Base-by-base conservation (phyloP, 2,329 filamentous ascomycete genomes). In the Dactylellina leptospora region DNA sequence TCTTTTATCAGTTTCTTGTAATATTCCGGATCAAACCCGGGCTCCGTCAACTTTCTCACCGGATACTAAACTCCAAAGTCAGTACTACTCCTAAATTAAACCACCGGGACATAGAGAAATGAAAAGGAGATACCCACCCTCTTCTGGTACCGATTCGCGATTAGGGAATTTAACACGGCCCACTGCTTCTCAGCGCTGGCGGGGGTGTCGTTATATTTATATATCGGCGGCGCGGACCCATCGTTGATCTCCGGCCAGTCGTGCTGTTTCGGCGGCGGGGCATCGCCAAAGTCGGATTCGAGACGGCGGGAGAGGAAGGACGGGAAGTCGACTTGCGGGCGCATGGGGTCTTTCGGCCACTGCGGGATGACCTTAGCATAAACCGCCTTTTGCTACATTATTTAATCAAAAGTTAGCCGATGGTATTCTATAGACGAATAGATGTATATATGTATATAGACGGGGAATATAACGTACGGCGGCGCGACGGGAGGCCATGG, bases 261-360 rank as follows among this genome's bases (percentile, higher is more conserved):
- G 47, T 53, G 58, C 44, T 48, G 66, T 9, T 51, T 58, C 11
- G 62, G 59, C 8, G 68, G 59, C 9, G 59, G 28, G 16, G 48
- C 27, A 13, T 63, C 38, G 8, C 75, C 71, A 63, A 78, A 79
- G 45, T 75, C 66, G 30, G 73, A 72, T 61, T 82, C 80, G 53
- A 85, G 78, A 25, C 83, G 81, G 62, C 81, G 80, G 20, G 78
- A 78, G 51, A 89, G 80, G 30, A 85, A 82, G 74, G 86, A 83
- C 76, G 85, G 85, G 75, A 90, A 83, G 78, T 88, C 86, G 77
- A 84, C 82, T 66, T 87, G 83, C 5, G 87, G 87, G 0, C 88
- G 86, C 45, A 90, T 82, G 66, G 82, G 81, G 76, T 89, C 87
- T 76, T 85, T 84, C 47, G 88, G 88, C 87, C 87, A 90, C 74